Evolutionary conservation across 257 asterid genomes (phyloP), one percentile per base, ranked within the genome.

Genomic region (Haberlea rhodopensis): DNA sequence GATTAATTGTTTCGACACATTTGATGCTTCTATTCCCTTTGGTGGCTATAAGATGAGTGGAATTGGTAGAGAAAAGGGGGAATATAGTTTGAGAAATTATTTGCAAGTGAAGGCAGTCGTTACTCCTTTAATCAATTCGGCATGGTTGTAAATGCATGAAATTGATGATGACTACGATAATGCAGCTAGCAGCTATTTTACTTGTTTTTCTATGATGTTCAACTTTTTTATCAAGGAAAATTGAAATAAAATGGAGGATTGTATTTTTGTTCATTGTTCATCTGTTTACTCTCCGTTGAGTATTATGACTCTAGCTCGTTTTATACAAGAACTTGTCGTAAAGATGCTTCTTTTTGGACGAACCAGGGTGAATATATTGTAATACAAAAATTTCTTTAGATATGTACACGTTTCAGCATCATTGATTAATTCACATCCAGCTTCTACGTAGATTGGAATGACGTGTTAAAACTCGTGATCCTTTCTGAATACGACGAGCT

Each of bases 21-120:
- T 94, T 54, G 97, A 94, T 72, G 99, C 97, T 45, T 69, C 97
- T 16, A 94, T 94, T 46, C 99, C 99, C 24, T 87, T 87, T 43
- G 99, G 99, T 58, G 99, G 99, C 15, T 94, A 94, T 71, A 94
- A 94, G 81, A 87, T 87, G 99, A 94, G 96, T 51, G 99, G 99
- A 16, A 82, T 82, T 2, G 99, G 99, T 26, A 79, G 99, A 79
- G 96, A 92, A 54, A 92, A 87, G 78, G 96, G 97, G 13, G 94
- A 85, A 68, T 92, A 89, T 80, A 78, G 95, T 75, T 90, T 89
- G 67, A 89, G 80, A 84, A 89, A 83, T 57, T 89, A 92, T 87
- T 75, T 87, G 82, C 95, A 89, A 76, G 97, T 89, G 72, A 94
- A 87, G 74, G 99, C 99, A 16, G 95, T 94, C 7, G 95, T 83